A percentile compares a stretch with the other conserved stretches of the same genome.
These are phyloP conservation scores for Excoecaria cochinchinensis DNA, from an alignment of 345 rosid genomes.

Conservation along the genomic window DNA sequence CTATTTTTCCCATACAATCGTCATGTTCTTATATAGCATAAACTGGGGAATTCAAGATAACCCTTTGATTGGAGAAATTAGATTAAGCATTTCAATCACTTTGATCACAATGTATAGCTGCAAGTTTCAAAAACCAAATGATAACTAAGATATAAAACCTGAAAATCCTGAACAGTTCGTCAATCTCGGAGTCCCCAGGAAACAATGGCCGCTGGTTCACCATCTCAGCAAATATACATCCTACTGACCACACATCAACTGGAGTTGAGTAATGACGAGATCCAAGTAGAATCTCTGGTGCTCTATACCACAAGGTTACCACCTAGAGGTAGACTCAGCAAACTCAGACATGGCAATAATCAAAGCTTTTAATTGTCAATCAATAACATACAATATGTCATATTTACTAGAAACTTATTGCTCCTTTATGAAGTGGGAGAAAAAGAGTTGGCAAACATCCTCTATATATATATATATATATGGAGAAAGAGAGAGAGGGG, in stretches of 20 bases:
- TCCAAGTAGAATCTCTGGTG: slow-evolving; percentile 97
- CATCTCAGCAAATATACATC: slow-evolving; percentile 99
- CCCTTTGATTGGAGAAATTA: neutral
- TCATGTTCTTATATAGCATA: neutral
- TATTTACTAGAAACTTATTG: neutral
- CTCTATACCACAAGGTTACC: slow-evolving; percentile 98
- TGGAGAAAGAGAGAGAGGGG: neutral
- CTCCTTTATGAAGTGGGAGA: neutral
- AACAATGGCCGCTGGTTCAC: slow-evolving; percentile 87
- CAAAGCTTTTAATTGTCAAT: neutral
- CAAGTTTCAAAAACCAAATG: neutral
- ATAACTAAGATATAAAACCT: slow-evolving; percentile 44
- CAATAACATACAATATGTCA: neutral
- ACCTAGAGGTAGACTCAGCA: slow-evolving; percentile 49
- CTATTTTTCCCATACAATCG: neutral
- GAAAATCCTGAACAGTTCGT: slow-evolving; percentile 93
- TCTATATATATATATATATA: too few species aligned
- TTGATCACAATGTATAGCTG: neutral
- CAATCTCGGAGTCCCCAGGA: slow-evolving; percentile 99
- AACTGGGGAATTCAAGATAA: neutral
- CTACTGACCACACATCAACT: slow-evolving; percentile 98
- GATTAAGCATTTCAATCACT: neutral
- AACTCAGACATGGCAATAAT: slow-evolving; percentile 3
- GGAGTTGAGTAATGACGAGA: slow-evolving; percentile 97
- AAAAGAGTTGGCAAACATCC: neutral